A percentile compares a stretch with the other conserved stretches of the same genome.
Conservation (phyloP, 192 early-diverging fungal genomes). For the Tieghemiomyces parasiticus region DNA sequence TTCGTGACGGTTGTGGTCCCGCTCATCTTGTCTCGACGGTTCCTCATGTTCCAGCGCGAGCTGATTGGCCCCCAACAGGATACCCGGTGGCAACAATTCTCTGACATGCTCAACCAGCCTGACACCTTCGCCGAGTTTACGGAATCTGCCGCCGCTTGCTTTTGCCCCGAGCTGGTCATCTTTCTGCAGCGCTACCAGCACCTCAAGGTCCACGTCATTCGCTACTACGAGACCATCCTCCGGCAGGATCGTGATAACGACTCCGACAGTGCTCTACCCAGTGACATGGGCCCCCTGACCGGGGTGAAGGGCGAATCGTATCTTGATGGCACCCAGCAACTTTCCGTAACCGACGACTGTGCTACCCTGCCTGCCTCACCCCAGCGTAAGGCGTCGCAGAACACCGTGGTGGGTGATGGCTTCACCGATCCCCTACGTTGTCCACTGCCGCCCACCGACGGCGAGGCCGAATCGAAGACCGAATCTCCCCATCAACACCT, state of each 20-base stretch:
- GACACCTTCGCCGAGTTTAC: slow-evolving; percentile 18
- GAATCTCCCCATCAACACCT: neutral
- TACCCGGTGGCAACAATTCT: slow-evolving; percentile 10
- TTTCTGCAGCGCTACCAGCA: slow-evolving; percentile 24
- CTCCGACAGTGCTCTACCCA: too few species aligned
- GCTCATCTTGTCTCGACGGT: neutral
- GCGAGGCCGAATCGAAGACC: neutral
- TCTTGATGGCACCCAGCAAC: too few species aligned
- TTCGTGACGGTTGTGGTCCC: neutral
- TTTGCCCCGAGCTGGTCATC: slow-evolving; percentile 21
- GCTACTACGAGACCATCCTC: neutral
- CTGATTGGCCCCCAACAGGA: neutral
- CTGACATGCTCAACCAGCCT: slow-evolving; percentile 16
- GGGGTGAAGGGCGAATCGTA: too few species aligned
- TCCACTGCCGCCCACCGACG: too few species aligned
- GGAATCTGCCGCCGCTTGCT: slow-evolving; percentile 20
- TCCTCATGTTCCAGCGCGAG: neutral
- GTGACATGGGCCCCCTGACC: too few species aligned
- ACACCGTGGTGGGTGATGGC: neutral
- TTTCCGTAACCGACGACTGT: too few species aligned
- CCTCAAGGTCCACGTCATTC: slow-evolving; percentile 10
- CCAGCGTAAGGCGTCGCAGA: neutral
- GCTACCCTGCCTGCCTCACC: too few species aligned
- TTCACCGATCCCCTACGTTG: too few species aligned
- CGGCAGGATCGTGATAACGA: neutral